A percentile compares a stretch with the other conserved stretches of the same genome.
These are phyloP conservation scores for Yamadazyma sp. DNA, from an alignment of 805 yeast species.

Conservation along the genomic window DNA sequence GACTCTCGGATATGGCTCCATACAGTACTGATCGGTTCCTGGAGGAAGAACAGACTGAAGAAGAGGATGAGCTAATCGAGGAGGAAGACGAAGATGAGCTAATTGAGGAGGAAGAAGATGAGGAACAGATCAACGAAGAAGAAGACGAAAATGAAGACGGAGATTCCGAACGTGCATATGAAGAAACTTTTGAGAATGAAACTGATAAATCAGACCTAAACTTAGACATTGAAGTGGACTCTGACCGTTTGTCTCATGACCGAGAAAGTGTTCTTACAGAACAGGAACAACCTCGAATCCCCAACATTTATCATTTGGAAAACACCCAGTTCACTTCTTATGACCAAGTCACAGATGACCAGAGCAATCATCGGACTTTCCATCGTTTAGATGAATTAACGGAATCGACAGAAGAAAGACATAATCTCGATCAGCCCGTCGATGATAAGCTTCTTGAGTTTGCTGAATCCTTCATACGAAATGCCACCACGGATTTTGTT, in stretches of 20 bases:
- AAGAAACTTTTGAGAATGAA: not conserved
- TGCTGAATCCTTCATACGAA: not conserved
- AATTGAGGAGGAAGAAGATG: constrained; percentile 10
- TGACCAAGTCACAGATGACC: constrained; percentile 6
- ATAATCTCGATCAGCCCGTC: too few relatives aligned
- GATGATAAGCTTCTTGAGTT: not conserved
- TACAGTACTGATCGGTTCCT: constrained; percentile 1
- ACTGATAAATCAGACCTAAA: not conserved
- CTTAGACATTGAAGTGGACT: not conserved
- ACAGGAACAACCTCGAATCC: not conserved
- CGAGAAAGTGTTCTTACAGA: constrained; percentile 5
- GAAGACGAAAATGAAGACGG: constrained; percentile 12
- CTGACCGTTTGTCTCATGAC: constrained; percentile 4
- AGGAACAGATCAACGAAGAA: constrained; percentile 5
- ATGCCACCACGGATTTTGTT: not conserved
- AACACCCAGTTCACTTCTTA: constrained; percentile 4
- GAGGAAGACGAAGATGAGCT: constrained; percentile 11
- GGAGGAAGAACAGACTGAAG: constrained; percentile 1
- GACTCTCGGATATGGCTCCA: not conserved
- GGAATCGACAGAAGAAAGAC: too few relatives aligned
- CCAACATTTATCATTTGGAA: constrained; percentile 3
- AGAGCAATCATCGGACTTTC: not conserved
- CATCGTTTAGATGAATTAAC: not conserved
- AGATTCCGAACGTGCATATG: not conserved
- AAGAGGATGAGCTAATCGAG: too few relatives aligned